Evolutionary conservation across 805 yeast species (phyloP), one percentile per base, ranked within the genome.

Genomic region (Candida koratica): DNA sequence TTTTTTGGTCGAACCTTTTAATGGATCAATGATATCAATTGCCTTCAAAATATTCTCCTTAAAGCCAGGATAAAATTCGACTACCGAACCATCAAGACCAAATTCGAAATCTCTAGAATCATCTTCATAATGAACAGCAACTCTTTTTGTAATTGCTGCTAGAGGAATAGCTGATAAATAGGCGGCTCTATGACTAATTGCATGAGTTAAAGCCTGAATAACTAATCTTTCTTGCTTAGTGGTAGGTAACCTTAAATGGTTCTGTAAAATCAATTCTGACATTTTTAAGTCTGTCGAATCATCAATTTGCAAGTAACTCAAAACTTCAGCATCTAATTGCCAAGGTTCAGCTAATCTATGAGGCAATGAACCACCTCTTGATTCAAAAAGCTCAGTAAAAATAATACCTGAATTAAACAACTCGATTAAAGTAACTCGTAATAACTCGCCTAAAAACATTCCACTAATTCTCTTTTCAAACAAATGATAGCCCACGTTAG

Each of bases 31-130:
- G 44, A 75, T 54, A 0, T 79, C 68, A 44, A 89, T 63, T 0
- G 95, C 96, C 45, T 84, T 87, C 54, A 90, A 76, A 44, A 90
- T 66, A 73, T 77, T 75, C 9, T 81, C 75, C 63, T 82, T 79
- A 64, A 84, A 90, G 17, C 90, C 89, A 12, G 98, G 98, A 60
- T 89, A 93, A 55, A 77, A 84, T 61, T 90, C 96, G 33, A 90
- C 82, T 37, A 90, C 93, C 3, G 96, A 81, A 24, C 98, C 98
- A 60, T 90, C 97, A 42, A 89, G 89, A 41, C 97, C 97, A 46
- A 93, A 77, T 58, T 90, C 97, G 34, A 90, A 87, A 52, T 81
- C 85, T 42, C 75, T 77, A 27, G 49, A 51, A 30, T 60, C 67
- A 36, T 58, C 52, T n/a, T 48, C 31, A 49, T 82, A 84, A 29